Base-by-base conservation (phyloP, 108 stramenopile genomes). In the Nannochloropsis gaditana region DNA sequence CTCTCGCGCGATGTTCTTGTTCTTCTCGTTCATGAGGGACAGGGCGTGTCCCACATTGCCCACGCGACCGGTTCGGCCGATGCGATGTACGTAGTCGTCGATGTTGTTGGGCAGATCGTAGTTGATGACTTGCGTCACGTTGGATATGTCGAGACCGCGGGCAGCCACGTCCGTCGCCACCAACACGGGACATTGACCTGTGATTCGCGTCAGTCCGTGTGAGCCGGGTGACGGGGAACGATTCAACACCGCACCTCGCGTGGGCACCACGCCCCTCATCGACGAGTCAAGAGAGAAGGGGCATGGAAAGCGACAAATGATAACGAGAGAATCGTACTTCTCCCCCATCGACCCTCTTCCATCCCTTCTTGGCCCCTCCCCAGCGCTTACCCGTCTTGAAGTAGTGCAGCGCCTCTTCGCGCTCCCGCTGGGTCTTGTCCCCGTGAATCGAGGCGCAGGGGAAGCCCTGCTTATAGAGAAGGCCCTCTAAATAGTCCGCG, bases 381-480 rank as follows among this genome's bases (percentile, higher is more conserved):
- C 1, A 73, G 19, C n/a, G n/a, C 59, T 15, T 73, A 73, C 59
- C 92, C 42, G 42, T 89, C 85, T 91, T 92, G 89, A 94, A 93
- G 21, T 82, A 43, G 42, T 43, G 44, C n/a, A 94, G 89, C 19
- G 93, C 93, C 19, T 88, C 86, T 84, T 94, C 93, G 17, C 94
- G 85, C 90, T 94, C 93, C 41, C 89, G 47, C 92, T 99, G 97
- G 80, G 93, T 90, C 88, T 98, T 96, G 92, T 98, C 97, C 19
- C 99, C 97, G 84, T 98, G 98, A 86, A 99, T 98, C 44, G 95
- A 95, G 82, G 94, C 94, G 17, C 96, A 96, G 43, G 95, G 96
- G 89, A 96, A 96, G 41, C 95, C 94, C 45, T 92, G 86, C 90
- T 83, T 85, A 85, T 94, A 95, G 19, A 98, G 93, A 21, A 94